Conservation (phyloP, 2,329 filamentous ascomycete genomes). For the Colletotrichum falcatum region DNA sequence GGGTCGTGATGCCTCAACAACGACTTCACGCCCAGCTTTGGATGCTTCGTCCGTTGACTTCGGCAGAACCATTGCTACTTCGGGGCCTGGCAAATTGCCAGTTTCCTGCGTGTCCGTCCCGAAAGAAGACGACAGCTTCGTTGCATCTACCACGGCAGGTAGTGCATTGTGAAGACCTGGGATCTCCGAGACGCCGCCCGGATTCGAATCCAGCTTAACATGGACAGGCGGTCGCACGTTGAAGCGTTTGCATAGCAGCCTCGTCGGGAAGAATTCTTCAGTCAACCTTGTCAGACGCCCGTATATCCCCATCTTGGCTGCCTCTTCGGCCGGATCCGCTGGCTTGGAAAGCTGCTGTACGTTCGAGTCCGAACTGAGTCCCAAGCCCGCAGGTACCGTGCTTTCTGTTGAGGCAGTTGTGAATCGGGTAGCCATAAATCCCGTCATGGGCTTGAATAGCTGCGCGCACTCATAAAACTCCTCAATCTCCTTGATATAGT, state of each 20-base stretch:
- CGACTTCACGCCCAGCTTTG: slow-evolving; percentile 30
- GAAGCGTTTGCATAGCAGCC: slow-evolving; percentile 94
- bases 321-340: slow-evolving; percentile 84
- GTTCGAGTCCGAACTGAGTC: slow-evolving; percentile 41
- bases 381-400: slow-evolving; percentile 43
- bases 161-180: not conserved
- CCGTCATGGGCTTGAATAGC: slow-evolving; percentile 92
- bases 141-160: not conserved
- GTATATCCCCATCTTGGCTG: slow-evolving; percentile 92
- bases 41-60: slow-evolving; percentile 5
- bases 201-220: slow-evolving; percentile 66
- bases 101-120: not conserved
- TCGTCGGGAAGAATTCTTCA: slow-evolving; percentile 80
- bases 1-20: slow-evolving; percentile 16
- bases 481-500: slow-evolving; percentile 82
- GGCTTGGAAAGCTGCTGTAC: slow-evolving; percentile 65
- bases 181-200: not conserved
- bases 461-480: slow-evolving; percentile 76
- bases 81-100: not conserved
- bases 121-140: not conserved
- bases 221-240: slow-evolving; percentile 83
- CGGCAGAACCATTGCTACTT: not conserved
- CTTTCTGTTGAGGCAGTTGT: slow-evolving; percentile 73
- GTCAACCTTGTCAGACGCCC: slow-evolving; percentile 84
- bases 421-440: slow-evolving; percentile 93